A percentile compares a stretch with the other conserved stretches of the same genome.
Evolutionary conservation across 768 basidiomycete genomes (phyloP).

Genomic region (Inosperma sp.): DNA sequence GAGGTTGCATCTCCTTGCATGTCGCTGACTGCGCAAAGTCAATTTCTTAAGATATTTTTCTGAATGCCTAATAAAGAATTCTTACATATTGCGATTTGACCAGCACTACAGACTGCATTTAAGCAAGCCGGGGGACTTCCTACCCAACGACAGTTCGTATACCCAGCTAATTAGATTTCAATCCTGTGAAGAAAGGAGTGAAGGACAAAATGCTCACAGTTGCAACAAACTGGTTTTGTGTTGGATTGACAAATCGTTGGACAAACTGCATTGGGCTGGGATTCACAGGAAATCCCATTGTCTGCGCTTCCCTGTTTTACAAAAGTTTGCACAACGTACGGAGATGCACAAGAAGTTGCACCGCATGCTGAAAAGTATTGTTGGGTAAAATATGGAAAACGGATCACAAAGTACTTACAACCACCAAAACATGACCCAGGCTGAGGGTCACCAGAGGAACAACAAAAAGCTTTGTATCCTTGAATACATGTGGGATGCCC

Average conservation of each 20-base stretch:
- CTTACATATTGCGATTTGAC: conserved; percentile 21
- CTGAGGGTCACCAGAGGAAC: conserved; percentile 15
- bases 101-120: conserved; percentile 16
- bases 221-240: conserved; percentile 16
- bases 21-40: conserved; percentile 22
- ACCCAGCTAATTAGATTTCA: not conserved
- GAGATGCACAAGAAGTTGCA: too few relatives aligned
- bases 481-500: conserved; percentile 17
- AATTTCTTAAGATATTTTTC: too few relatives aligned
- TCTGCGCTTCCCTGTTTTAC: conserved; percentile 14
- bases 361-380: too few relatives aligned
- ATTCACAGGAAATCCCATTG: conserved; percentile 15
- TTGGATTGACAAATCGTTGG: conserved; percentile 12
- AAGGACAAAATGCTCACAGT: not conserved
- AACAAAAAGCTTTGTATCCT: conserved; percentile 22
- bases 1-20: conserved; percentile 21
- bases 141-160: conserved; percentile 12
- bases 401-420: too few relatives aligned
- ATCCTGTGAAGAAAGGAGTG: not conserved
- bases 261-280: conserved; percentile 5
- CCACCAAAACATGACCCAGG: too few relatives aligned
- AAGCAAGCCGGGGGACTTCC: conserved; percentile 18
- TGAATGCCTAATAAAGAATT: too few relatives aligned
- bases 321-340: conserved; percentile 10
- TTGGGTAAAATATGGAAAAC: too few relatives aligned